phyloP scores from a whole-genome alignment of 805 yeast species.

The Lachancea sp. region DNA sequence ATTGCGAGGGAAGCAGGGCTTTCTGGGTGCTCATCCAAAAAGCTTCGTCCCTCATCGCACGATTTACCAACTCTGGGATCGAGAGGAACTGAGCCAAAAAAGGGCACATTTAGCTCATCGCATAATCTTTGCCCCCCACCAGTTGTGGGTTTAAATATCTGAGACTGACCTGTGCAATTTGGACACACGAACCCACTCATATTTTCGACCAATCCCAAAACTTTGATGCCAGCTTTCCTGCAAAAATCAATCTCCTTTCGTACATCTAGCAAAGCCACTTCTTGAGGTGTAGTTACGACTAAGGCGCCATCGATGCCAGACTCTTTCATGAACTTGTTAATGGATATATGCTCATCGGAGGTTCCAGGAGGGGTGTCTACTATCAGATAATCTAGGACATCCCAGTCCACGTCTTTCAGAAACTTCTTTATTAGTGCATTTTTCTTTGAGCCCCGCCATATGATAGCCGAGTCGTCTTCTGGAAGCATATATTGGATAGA shows the following conservation, averaged over 20 bases:
- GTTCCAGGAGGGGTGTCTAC: slow-evolving; percentile 99
- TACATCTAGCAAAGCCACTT: slow-evolving; percentile 90
- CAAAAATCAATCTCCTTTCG: slow-evolving; percentile 95
- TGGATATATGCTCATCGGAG: slow-evolving; percentile 91
- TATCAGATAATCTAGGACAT: slow-evolving; percentile 68
- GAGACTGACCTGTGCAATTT: slow-evolving; percentile 80
- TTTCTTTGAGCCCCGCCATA: slow-evolving; percentile 97
- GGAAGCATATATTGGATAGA: slow-evolving; percentile 94
- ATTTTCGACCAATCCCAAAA: slow-evolving; percentile 89
- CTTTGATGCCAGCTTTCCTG: slow-evolving; percentile 76
- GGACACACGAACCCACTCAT: slow-evolving; percentile 99
- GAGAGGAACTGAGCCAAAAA: slow-evolving; percentile 86
- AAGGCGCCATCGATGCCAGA: slow-evolving; percentile 94
- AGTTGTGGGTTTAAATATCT: slow-evolving; percentile 89
- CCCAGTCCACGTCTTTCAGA: slow-evolving; percentile 91
- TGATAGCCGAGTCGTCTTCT: slow-evolving; percentile 84
- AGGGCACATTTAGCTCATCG: slow-evolving; percentile 67
- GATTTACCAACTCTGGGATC: slow-evolving; percentile 91
- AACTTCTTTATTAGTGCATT: slow-evolving; percentile 90
- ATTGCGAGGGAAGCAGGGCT: slow-evolving; percentile 90
- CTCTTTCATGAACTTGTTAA: slow-evolving; percentile 80
- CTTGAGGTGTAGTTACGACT: slow-evolving; percentile 95
- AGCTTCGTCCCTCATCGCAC: slow-evolving; percentile 82
- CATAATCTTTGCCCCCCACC: slow-evolving; percentile 92
- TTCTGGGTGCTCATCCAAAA: slow-evolving; percentile 77